Conservation (phyloP, 2,329 filamentous ascomycete species). For the Dactylonectria estremocensis region DNA sequence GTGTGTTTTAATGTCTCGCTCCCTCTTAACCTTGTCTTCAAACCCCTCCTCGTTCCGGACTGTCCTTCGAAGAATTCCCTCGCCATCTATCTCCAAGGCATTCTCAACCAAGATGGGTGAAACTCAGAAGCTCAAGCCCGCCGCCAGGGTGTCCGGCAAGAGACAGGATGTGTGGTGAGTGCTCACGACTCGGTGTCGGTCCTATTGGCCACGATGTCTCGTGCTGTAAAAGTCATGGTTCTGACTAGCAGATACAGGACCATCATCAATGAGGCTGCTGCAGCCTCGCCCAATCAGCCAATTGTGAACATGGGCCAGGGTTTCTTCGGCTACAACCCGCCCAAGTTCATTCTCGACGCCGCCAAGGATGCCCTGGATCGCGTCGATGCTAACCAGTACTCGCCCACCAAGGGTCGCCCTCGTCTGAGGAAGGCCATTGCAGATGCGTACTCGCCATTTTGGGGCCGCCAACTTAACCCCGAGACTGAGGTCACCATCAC, state of each 20-base stretch:
- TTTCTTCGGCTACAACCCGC: conserved; percentile 95
- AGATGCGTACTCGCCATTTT: conserved; percentile 91
- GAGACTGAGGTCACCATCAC: conserved; percentile 96
- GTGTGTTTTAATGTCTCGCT: conserved; percentile 46
- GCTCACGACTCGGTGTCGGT: not conserved
- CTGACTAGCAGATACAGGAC: conserved; percentile 60
- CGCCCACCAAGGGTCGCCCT: conserved; percentile 92
- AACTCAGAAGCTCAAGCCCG: conserved; percentile 64
- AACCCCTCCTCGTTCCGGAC: conserved; percentile 41
- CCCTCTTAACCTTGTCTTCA: conserved; percentile 47
- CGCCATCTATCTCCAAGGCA: conserved; percentile 37
- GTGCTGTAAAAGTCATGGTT: not conserved
- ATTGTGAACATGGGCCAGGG: conserved; percentile 78
- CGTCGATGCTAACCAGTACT: conserved; percentile 99
- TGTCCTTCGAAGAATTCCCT: conserved; percentile 37
- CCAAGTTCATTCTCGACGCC: conserved; percentile 89
- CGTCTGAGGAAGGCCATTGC: conserved; percentile 94
- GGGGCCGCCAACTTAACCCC: conserved; percentile 85
- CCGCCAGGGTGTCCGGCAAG: conserved; percentile 64
- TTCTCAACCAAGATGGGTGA: conserved; percentile 58
- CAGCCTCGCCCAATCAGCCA: conserved; percentile 73
- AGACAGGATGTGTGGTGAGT: conserved; percentile 69
- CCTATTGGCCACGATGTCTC: too few relatives aligned
- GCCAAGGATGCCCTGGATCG: conserved; percentile 90
- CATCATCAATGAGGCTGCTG: conserved; percentile 77